These are phyloP conservation scores for Clohesyomyces aquaticus DNA, from an alignment of 495 filamentous ascomycete species.

Conservation along the genomic window DNA sequence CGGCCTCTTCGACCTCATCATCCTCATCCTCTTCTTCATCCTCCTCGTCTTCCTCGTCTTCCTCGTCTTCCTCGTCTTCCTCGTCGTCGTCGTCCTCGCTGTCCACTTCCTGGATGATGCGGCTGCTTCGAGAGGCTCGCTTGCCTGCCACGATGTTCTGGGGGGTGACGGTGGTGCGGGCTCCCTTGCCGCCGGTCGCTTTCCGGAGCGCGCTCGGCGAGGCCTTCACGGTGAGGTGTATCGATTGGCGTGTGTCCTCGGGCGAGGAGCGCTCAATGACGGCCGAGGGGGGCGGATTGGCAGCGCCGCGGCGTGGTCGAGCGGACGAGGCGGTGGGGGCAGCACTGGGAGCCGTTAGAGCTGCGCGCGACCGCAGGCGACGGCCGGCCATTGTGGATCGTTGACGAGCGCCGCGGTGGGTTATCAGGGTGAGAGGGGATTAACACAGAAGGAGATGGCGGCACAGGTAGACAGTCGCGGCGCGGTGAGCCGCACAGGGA, in stretches of 20 bases:
- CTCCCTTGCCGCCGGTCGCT: slow-evolving; percentile 57
- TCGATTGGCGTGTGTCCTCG: slow-evolving; percentile 63
- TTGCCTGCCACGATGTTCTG: slow-evolving; percentile 45
- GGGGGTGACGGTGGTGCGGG: slow-evolving; percentile 37
- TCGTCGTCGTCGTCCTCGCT: slow-evolving; percentile 61
- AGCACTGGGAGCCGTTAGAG: slow-evolving; percentile 50
- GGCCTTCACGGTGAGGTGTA: slow-evolving; percentile 83
- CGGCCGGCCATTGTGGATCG: slow-evolving; percentile 52
- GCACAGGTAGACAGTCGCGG: background rate
- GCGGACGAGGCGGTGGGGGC: slow-evolving; percentile 45
- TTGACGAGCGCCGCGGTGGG: background rate
- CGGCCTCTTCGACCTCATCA: slow-evolving; percentile 60
- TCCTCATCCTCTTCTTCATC: slow-evolving; percentile 60
- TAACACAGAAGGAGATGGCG: slow-evolving; percentile 22
- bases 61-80: slow-evolving; percentile 59
- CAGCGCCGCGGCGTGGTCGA: slow-evolving; percentile 41
- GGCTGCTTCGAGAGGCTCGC: slow-evolving; percentile 59
- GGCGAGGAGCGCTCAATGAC: slow-evolving; percentile 56
- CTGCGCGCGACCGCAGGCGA: slow-evolving; percentile 52
- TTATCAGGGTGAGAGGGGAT: slow-evolving; percentile 15
- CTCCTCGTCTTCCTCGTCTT: slow-evolving; percentile 60
- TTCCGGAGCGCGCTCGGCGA: slow-evolving; percentile 80
- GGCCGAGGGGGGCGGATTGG: slow-evolving; percentile 51
- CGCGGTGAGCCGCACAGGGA: slow-evolving; percentile 24
- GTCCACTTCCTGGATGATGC: slow-evolving; percentile 50